These are phyloP conservation scores for Puccinia hordei DNA, from an alignment of 1,284 basidiomycete genomes.

Conservation along the genomic window DNA sequence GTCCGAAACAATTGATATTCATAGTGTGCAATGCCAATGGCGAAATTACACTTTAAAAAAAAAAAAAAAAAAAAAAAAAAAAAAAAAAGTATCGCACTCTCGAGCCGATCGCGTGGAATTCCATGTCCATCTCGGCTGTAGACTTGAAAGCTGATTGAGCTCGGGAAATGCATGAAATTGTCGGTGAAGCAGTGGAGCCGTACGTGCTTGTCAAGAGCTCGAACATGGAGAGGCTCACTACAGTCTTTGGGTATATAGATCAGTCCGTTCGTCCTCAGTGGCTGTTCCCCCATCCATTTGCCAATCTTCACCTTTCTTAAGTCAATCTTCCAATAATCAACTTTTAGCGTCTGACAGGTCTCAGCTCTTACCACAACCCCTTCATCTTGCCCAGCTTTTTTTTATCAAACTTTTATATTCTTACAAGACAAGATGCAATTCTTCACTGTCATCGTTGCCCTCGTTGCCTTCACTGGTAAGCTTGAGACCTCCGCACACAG, in stretches of 20 bases:
- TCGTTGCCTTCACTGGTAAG: conserved; percentile 1
- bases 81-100: too few species aligned
- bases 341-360: conserved; percentile 3
- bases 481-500: too few species aligned
- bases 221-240: too few species aligned
- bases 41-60: too few species aligned
- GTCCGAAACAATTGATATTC: too few species aligned
- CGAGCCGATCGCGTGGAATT: too few species aligned
- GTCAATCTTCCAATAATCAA: background rate
- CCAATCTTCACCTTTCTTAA: background rate
- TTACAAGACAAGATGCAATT: conserved; percentile 9
- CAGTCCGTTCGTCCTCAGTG: background rate
- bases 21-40: too few species aligned
- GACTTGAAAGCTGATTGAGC: too few species aligned
- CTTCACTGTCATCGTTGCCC: background rate
- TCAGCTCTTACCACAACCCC: conserved; percentile 1
- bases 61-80: too few species aligned
- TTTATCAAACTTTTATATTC: background rate
- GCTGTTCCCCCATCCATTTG: background rate
- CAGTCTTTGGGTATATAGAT: conserved; percentile 2
- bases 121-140: too few species aligned
- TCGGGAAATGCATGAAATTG: background rate
- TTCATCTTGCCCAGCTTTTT: background rate
- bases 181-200: background rate
- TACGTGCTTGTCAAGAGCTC: too few species aligned